phyloP scores from a whole-genome alignment of 805 yeast species.

The Priceomyces castillae region DNA sequence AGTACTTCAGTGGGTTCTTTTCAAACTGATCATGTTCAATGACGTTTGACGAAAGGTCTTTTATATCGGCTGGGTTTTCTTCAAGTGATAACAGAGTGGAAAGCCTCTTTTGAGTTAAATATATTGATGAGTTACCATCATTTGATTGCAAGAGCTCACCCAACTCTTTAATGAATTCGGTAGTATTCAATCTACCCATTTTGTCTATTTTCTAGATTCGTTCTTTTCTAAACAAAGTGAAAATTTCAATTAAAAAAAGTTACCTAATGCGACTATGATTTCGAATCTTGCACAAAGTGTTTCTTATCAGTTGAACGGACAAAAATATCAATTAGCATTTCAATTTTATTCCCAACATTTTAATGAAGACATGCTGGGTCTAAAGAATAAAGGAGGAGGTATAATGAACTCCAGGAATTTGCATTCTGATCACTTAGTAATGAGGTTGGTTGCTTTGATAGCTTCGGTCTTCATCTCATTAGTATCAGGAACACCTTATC shows the following conservation, averaged over 20 bases:
- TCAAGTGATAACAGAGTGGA: constrained; percentile 25
- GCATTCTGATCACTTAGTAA: constrained; percentile 3
- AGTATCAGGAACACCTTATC: constrained; percentile 74
- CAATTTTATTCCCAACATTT: too few relatives aligned
- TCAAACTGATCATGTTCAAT: constrained; percentile 15
- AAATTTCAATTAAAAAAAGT: neutral
- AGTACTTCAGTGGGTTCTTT: constrained; percentile 42
- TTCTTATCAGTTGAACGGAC: neutral
- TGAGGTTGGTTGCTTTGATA: constrained; percentile 24
- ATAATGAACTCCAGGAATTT: too few relatives aligned
- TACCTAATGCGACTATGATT: neutral
- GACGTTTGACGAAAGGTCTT: constrained; percentile 37
- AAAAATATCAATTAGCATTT: neutral
- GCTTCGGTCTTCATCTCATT: constrained; percentile 49
- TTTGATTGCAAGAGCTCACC: constrained; percentile 22
- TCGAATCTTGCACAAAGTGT: neutral
- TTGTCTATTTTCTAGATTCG: neutral
- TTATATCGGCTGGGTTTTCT: constrained; percentile 16
- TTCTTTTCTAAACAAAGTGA: too few relatives aligned
- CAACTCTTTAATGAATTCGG: constrained; percentile 29
- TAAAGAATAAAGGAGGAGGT: too few relatives aligned
- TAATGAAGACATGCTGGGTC: too few relatives aligned
- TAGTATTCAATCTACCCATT: constrained; percentile 33
- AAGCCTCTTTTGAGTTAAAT: constrained; percentile 58
- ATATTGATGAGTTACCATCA: constrained; percentile 50